Evolutionary conservation across 2,329 filamentous ascomycete species (phyloP).

Genomic region (Pseudogymnoascus sp.): DNA sequence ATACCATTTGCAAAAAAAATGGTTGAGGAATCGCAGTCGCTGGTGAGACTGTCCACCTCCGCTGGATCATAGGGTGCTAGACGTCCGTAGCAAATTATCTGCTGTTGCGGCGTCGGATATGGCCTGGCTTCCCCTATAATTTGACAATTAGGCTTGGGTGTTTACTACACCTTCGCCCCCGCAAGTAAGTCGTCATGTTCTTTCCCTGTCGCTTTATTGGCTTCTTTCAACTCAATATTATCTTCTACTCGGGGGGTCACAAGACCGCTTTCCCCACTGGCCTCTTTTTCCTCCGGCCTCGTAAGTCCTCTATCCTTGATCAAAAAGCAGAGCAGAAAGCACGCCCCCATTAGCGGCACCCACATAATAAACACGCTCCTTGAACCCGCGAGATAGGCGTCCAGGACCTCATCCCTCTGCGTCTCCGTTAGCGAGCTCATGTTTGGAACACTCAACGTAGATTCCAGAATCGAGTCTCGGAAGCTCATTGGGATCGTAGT

Average conservation of each 20-base stretch:
- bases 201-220: background rate
- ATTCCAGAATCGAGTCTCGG: conserved; percentile 20
- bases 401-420: conserved; percentile 35
- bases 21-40: background rate
- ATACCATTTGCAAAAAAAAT: background rate
- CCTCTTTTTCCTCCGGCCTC: conserved; percentile 24
- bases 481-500: conserved; percentile 20
- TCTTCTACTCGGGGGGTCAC: background rate
- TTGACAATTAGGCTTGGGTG: background rate
- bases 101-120: background rate
- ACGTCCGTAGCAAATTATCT: background rate
- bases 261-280: background rate
- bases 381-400: conserved; percentile 49
- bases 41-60: background rate
- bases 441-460: conserved; percentile 27
- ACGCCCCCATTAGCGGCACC: conserved; percentile 46
- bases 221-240: background rate
- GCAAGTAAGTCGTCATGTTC: background rate
- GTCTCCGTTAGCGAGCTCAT: conserved; percentile 15
- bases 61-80: background rate
- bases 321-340: conserved; percentile 44
- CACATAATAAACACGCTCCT: conserved; percentile 51
- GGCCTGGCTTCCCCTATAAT: background rate
- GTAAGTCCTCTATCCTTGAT: conserved; percentile 46
- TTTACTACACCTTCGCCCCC: background rate